Evolutionary conservation across 2,329 filamentous ascomycete genomes (phyloP), one percentile per base, ranked within the genome.

Genomic region (Trematosphaeria pertusa): DNA sequence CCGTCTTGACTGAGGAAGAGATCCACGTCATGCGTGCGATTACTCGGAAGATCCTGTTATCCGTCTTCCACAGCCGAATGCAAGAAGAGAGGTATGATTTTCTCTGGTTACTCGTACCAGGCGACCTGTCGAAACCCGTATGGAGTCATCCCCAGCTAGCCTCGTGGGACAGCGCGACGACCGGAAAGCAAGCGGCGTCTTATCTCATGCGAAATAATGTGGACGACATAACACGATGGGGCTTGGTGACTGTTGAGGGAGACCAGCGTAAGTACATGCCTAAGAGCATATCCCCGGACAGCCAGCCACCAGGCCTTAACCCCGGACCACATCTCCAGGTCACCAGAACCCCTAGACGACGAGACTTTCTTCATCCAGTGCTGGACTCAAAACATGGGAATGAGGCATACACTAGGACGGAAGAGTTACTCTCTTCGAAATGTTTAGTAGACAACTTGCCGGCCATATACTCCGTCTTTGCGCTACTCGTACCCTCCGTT

Each of bases 401-500:
- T 8, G 44, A 52, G 1, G 52, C 66, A 1, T 74, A 74, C 11
- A 68, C 62, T 1, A 83, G 73, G 58, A 24, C 81, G 77, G 58
- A 73, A 4, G 74, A 79, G 4, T 63, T 86, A 3, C 79, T 80
- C 0, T 62, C 75, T 1, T 55, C 71, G 0, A 71, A 71, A n/a
- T 83, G 83, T 43, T 77, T 64, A 0, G 64, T 79, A 17, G 73
- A 77, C 32, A 71, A 64, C 15, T 61, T 84, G 1, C 80, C 81
- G 1, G 55, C 69, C 0, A 50, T 58, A 10, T 78, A 79, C 52
- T 71, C 77, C 0, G 63, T 76, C 14, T 75, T 84, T 50, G 78
- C 79, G 0, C 69, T 87, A 42, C 77, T 94, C 28, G 78, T 94
- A 4, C 91, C 92, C 0, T 86, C 85, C 0, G 83, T 97, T 26